Conservation (phyloP, 805 yeast species). For the Saccharomycopsis oosterbeekiorum region DNA sequence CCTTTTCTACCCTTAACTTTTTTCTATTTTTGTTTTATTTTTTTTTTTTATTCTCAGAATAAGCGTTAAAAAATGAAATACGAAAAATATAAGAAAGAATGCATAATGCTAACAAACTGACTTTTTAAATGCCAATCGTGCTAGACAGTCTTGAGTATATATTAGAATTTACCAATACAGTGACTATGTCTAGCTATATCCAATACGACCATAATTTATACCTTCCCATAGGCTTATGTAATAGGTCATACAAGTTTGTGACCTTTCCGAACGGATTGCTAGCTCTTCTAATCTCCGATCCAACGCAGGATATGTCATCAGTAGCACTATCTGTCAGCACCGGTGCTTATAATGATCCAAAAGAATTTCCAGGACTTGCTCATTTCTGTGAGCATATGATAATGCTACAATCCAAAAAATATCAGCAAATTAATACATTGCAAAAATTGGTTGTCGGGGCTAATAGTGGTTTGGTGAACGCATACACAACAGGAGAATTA, state of each 20-base stretch:
- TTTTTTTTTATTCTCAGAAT: too few species aligned
- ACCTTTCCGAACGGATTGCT: constrained; percentile 59
- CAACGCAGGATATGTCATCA: constrained; percentile 51
- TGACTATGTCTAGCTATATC: neutral
- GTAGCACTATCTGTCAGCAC: constrained; percentile 67
- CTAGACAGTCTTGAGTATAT: too few species aligned
- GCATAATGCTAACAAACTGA: too few species aligned
- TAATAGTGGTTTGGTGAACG: constrained; percentile 51
- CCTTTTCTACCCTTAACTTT: too few species aligned
- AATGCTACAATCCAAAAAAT: constrained; percentile 45
- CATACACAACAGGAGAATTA: constrained; percentile 58
- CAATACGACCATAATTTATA: constrained; percentile 1
- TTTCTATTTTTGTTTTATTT: too few species aligned
- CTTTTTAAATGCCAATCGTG: too few species aligned
- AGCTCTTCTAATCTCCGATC: constrained; percentile 66
- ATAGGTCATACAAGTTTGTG: constrained; percentile 29
- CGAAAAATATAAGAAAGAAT: too few species aligned
- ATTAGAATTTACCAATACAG: neutral
- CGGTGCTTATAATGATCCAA: constrained; percentile 78
- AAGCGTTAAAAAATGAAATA: too few species aligned
- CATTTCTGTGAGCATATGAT: constrained; percentile 81
- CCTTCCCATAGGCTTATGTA: constrained; percentile 6
- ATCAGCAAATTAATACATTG: constrained; percentile 38
- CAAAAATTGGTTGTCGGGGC: constrained; percentile 33
- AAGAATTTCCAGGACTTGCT: constrained; percentile 66